A percentile compares a stretch with the other conserved stretches of the same genome.
Evolutionary conservation across 352 stramenopile genomes (phyloP).

Genomic region (Phytophthora foliorum): DNA sequence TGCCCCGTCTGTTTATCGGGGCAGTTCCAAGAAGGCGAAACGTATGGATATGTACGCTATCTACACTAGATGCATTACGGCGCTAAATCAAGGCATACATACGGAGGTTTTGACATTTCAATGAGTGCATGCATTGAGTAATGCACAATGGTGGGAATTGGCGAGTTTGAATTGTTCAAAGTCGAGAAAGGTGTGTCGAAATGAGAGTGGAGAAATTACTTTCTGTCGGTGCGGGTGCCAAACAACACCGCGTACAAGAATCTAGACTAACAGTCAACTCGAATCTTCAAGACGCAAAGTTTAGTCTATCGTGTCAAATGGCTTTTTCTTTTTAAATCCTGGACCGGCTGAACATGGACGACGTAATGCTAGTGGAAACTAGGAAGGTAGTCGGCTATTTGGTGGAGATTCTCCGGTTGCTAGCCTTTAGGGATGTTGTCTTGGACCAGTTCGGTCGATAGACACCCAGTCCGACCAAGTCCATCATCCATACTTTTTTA

Average conservation of each 20-base stretch:
- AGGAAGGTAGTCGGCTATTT: conserved; percentile 17
- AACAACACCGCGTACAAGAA: conserved; percentile 25
- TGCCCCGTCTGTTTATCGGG: conserved; percentile 12
- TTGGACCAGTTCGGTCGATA: background rate
- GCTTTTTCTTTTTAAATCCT: conserved; percentile 14
- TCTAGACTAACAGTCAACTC: conserved; percentile 17
- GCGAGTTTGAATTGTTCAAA: conserved; percentile 24
- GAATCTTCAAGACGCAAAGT: conserved; percentile 9
- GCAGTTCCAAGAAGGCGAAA: conserved; percentile 24
- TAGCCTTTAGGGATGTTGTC: conserved; percentile 1
- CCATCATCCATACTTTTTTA: background rate
- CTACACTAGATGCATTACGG: conserved; percentile 13
- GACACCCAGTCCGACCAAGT: background rate
- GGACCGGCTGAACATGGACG: conserved; percentile 26
- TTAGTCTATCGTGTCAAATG: conserved; percentile 10
- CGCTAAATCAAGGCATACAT: conserved; percentile 14
- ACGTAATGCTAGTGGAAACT: conserved; percentile 5
- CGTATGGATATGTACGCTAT: conserved; percentile 24
- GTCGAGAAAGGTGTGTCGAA: conserved; percentile 15
- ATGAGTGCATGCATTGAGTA: conserved; percentile 21
- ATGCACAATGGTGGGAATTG: conserved; percentile 13
- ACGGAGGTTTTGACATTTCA: conserved; percentile 23
- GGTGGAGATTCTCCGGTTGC: background rate
- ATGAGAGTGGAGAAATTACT: conserved; percentile 14
- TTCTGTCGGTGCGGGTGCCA: conserved; percentile 12